Base-by-base conservation (phyloP, 192 early-diverging fungal genomes). In the Coemansia guatemalensis region DNA sequence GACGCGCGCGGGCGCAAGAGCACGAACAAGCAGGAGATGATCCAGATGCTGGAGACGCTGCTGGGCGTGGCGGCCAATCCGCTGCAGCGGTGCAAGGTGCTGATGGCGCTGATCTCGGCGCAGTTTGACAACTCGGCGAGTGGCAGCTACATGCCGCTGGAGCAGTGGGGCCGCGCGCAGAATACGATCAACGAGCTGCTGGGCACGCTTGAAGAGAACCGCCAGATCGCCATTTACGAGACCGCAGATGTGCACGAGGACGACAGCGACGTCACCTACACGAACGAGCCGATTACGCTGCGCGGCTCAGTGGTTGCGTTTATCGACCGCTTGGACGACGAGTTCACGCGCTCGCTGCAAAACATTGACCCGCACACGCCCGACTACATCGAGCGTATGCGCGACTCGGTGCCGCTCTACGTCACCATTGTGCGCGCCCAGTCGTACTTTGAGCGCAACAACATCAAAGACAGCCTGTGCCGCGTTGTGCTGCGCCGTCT, bases 281-380 rank as follows among this genome's bases (percentile, higher is more conserved):
- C 89, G 8, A 81, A 87, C 44, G 88, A 89, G 56, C 58, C 70
- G 20, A 75, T 90, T 17, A 68, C 69, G 12, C 75, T 98, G 60
- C 92, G 88, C 52, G 97, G 96, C 57, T 93, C 90, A 39, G 82
- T 98, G 56, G 82, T 90, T 53, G 85, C 91, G 47, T 90, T 93
- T 52, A 82, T 98, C 29, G 97, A 99, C 64, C 90, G 96, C 26
- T 81, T 98, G 44, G 95, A 97, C 80, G 95, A 98, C 60, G 97
- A 99, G 82, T 99, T 97, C 80, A 92, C 86, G 65, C 92, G 92
- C 78, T 91, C 95, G 25, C 86, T 99, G 48, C 95, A 96, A 74
- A 88, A 88, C 71, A 95, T 95, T 69, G 97, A 99, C 82, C 96
- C 96, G 58, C 94, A 97, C 75, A 92, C 95, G 35, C 90, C 91